Evolutionary conservation across 2,329 filamentous ascomycete species (phyloP).

Genomic region (Akanthomyces lecanii): DNA sequence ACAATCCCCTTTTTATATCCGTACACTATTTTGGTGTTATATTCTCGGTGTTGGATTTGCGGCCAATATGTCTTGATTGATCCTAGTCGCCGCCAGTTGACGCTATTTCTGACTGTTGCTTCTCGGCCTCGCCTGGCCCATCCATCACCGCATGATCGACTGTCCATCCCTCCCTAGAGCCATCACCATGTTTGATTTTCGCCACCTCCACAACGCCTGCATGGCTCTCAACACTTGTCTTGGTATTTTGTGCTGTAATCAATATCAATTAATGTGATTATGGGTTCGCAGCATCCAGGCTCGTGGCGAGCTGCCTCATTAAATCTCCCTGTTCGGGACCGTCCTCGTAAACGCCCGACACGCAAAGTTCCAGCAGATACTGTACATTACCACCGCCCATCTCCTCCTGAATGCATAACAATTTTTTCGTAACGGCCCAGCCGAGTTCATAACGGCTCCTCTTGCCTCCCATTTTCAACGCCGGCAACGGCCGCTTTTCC

Average conservation of each 20-base stretch:
- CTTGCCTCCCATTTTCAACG: slow-evolving; percentile 9
- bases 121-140: neutral
- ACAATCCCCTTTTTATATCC: slow-evolving; percentile 3
- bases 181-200: slow-evolving; percentile 2
- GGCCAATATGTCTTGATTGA: neutral
- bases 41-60: neutral
- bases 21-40: neutral
- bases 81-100: neutral
- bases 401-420: slow-evolving; percentile 6
- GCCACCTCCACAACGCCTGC: neutral
- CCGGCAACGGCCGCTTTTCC: neutral
- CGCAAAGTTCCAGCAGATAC: neutral
- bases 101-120: neutral
- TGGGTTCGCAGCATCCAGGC: neutral
- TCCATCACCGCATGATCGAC: neutral
- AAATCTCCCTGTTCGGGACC: neutral
- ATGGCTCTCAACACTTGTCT: neutral
- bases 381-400: slow-evolving; percentile 4
- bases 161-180: neutral
- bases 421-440: slow-evolving; percentile 12
- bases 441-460: slow-evolving; percentile 16
- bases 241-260: neutral
- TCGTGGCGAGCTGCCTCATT: slow-evolving; percentile 5
- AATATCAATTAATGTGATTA: slow-evolving; percentile 5
- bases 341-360: neutral